Conservation (phyloP, 257 asterid species). For the Jasminum sambac region DNA sequence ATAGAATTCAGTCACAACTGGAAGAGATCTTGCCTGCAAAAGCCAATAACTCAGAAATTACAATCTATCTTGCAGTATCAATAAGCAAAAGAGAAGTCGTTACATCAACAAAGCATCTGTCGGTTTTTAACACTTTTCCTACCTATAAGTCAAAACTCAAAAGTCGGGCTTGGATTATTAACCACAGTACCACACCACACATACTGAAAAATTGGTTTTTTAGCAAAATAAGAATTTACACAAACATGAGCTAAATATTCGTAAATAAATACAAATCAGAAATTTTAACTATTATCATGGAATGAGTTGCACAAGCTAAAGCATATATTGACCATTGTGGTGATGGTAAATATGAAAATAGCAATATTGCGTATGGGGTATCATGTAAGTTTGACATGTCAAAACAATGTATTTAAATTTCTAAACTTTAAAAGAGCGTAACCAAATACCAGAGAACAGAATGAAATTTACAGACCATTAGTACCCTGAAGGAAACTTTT, state of each 20-base stretch:
- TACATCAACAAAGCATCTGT: not conserved
- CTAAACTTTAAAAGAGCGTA: not conserved
- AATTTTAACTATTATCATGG: not conserved
- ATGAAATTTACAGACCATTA: not conserved
- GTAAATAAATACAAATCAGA: not conserved
- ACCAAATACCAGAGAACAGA: not conserved
- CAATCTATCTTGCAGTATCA: not conserved
- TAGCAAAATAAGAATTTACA: no score
- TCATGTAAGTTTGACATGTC: not conserved
- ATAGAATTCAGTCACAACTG: slow-evolving; percentile 13
- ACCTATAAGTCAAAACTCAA: no score
- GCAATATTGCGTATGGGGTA: not conserved
- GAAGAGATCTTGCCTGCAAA: slow-evolving; percentile 20
- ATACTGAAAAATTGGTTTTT: no score
- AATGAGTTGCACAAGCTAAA: not conserved
- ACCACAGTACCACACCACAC: no score
- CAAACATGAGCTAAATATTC: not conserved
- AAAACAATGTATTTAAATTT: not conserved
- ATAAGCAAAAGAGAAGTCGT: not conserved
- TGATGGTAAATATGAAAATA: not conserved
- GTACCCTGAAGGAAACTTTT: not conserved
- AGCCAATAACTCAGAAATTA: not conserved
- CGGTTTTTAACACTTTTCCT: no score
- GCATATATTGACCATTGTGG: not conserved
- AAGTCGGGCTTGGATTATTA: no score